Evolutionary conservation across 2,329 filamentous ascomycete genomes (phyloP).

Genomic region (Diaporthe sp.): DNA sequence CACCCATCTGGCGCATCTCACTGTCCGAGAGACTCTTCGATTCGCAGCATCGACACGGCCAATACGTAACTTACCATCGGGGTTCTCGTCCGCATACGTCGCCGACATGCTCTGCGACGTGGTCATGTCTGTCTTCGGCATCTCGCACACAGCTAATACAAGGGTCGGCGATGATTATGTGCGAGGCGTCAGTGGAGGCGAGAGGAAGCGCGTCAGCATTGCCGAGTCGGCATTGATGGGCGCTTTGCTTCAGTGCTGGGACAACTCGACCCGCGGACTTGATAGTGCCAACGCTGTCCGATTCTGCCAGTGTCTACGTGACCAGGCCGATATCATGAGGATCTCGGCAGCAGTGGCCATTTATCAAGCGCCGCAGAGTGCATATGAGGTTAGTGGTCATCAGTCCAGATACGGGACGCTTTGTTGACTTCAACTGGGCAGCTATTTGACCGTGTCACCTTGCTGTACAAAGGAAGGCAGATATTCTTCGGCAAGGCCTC

Average conservation of each 20-base stretch:
- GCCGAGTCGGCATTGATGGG: not conserved
- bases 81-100: not conserved
- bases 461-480: not conserved
- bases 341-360: not conserved
- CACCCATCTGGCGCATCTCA: constrained; percentile 20
- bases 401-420: not conserved
- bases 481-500: not conserved
- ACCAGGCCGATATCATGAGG: not conserved
- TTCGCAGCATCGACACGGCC: constrained; percentile 19
- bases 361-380: constrained; percentile 5
- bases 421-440: not conserved
- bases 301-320: not conserved
- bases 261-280: constrained; percentile 12
- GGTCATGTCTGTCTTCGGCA: constrained; percentile 15
- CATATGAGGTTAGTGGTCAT: not conserved
- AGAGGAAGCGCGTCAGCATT: constrained; percentile 32
- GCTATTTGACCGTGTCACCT: not conserved
- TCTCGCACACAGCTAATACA: constrained; percentile 21
- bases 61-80: not conserved
- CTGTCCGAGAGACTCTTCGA: constrained; percentile 7
- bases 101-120: constrained; percentile 15
- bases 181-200: constrained; percentile 19
- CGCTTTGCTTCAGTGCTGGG: constrained; percentile 2
- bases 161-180: constrained; percentile 26
- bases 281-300: not conserved